These are phyloP conservation scores for Lactifluus volemus DNA, from an alignment of 768 basidiomycete genomes.

Conservation along the genomic window DNA sequence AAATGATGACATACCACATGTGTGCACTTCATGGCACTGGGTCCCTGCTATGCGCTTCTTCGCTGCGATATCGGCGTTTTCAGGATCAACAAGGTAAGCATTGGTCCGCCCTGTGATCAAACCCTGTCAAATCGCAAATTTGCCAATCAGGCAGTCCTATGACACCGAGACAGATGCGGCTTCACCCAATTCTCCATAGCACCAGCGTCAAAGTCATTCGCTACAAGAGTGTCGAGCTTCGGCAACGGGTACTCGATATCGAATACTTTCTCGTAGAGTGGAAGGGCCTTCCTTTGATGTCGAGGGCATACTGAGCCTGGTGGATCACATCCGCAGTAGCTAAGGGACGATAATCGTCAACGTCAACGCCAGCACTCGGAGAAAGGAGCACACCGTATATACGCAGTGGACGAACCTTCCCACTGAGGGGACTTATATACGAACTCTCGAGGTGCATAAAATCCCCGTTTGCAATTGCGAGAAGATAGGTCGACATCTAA, in stretches of 20 bases:
- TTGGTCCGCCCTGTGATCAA: constrained; percentile 87
- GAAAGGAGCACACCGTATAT: constrained; percentile 53
- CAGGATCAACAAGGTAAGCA: constrained; percentile 69
- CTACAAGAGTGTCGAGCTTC: constrained; percentile 90
- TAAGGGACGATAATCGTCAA: constrained; percentile 24
- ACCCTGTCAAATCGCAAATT: constrained; percentile 33
- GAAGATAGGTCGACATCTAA: constrained; percentile 80
- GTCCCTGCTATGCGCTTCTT: constrained; percentile 72
- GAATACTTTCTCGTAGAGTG: constrained; percentile 89
- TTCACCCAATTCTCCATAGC: constrained; percentile 86
- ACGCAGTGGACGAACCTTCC: constrained; percentile 71
- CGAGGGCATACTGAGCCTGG: constrained; percentile 80
- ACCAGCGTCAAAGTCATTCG: constrained; percentile 83
- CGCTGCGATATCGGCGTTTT: constrained; percentile 58
- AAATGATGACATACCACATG: constrained; percentile 47
- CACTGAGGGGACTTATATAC: constrained; percentile 72
- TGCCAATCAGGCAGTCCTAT: neutral
- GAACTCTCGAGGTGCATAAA: constrained; percentile 69
- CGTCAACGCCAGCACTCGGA: neutral
- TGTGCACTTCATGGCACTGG: constrained; percentile 86
- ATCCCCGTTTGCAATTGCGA: constrained; percentile 77
- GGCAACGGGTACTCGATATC: constrained; percentile 89
- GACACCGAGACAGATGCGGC: neutral
- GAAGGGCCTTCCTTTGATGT: constrained; percentile 75
- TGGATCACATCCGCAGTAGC: constrained; percentile 76